Conservation (phyloP, 2,329 filamentous ascomycete species). For the Furcasterigmium sp. region DNA sequence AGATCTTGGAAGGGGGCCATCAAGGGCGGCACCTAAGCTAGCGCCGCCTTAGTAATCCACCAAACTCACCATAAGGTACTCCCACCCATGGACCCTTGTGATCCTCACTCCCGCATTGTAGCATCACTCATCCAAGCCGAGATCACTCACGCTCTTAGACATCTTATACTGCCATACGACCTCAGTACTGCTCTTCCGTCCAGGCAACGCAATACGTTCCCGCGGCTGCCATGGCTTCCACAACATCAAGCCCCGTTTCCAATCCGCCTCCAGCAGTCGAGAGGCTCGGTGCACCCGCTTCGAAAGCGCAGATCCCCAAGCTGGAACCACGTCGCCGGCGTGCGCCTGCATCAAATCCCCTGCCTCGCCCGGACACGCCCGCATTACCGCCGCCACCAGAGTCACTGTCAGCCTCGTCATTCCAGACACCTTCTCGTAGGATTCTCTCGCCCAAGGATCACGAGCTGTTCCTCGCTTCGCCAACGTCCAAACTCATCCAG, state of each 20-base stretch:
- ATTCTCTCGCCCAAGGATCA: slow-evolving; percentile 82
- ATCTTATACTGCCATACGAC: too few relatives aligned
- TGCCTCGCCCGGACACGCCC: slow-evolving; percentile 71
- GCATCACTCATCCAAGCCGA: too few relatives aligned
- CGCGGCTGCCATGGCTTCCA: background rate
- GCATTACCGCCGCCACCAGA: slow-evolving; percentile 63
- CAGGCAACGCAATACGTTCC: too few relatives aligned
- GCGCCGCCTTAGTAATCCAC: too few relatives aligned
- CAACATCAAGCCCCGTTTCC: slow-evolving; percentile 13
- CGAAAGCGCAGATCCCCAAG: slow-evolving; percentile 57
- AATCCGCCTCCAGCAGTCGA: slow-evolving; percentile 9
- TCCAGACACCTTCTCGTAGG: slow-evolving; percentile 64
- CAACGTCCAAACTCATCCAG: slow-evolving; percentile 69
- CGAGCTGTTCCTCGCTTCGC: slow-evolving; percentile 71
- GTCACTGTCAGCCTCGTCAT: slow-evolving; percentile 48
- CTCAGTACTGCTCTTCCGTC: too few relatives aligned
- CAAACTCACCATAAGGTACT: too few relatives aligned
- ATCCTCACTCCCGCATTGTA: too few relatives aligned
- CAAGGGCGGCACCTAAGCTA: too few relatives aligned
- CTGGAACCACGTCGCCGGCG: slow-evolving; percentile 60
- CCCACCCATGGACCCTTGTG: too few relatives aligned
- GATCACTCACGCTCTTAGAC: too few relatives aligned
- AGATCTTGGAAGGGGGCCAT: too few relatives aligned
- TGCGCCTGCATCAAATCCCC: slow-evolving; percentile 43
- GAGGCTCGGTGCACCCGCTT: slow-evolving; percentile 36